Evolutionary conservation across 495 filamentous ascomycete genomes (phyloP), one percentile per base, ranked within the genome.

Genomic region (Hypoxylon fuscum): DNA sequence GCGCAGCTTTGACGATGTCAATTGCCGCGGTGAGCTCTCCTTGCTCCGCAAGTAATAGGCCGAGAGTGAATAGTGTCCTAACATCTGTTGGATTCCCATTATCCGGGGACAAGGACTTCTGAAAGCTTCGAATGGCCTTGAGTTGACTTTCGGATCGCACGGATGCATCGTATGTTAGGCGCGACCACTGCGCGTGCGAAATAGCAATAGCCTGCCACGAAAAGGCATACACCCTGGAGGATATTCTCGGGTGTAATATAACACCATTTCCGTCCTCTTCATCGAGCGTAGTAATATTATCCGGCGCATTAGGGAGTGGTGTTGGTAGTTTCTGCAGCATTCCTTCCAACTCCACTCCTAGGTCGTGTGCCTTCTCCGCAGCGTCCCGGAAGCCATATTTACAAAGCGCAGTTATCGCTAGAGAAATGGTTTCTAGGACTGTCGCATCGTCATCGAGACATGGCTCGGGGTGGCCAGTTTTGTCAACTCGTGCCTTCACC

Each of bases 181-280:
- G 83, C 38, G 93, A 90, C 92, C 93, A 97, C 54, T 90, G 86
- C 0, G 93, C 91, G 59, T 92, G 86, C 23, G 88, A 87, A 59
- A 93, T 82, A 20, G 94, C 95, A 61, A 97, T 84, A 9, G 89
- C 90, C 57, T 90, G 82, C 79, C 93, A 93, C 7, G 91, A 83
- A 35, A 83, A 70, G 5, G 90, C 87, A 25, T 94, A 67, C 11
- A 85, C 79, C 1, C 73, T 67, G 1, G 81, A 77, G 29, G 84
- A 71, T 4, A 92, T 74, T 12, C 67, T 68, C 14, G 72, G 63
- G 20, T 77, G 72, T 40, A 76, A 65, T 59, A 70, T 76, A 43
- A 74, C 71, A 18, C 62, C 51, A 50, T 74, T 74, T 29, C 70
- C 70, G 35, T 79, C 56, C 42, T 69, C 70, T 34, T 71, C 70